Percentiles rank a stretch among this genome's conserved stretches.
Conservation (phyloP, 345 rosid genomes). For the Citrus cavaleriei region DNA sequence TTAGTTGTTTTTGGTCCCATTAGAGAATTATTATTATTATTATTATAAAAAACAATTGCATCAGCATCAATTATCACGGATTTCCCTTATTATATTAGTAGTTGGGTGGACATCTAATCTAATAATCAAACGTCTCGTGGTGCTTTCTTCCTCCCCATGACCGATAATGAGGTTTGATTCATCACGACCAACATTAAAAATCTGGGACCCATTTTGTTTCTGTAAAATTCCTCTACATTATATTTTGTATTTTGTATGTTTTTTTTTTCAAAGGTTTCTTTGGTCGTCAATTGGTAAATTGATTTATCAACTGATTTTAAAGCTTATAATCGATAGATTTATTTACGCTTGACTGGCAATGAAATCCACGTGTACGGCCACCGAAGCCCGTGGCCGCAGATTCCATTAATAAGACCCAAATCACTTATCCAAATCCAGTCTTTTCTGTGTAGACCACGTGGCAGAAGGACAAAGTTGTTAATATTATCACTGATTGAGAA, state of each 20-base stretch:
- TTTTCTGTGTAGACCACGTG: constrained; percentile 20
- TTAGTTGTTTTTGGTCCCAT: too few relatives aligned
- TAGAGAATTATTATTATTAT: too few relatives aligned
- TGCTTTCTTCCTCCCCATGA: not conserved
- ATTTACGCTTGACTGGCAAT: not conserved
- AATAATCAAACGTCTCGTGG: too few relatives aligned
- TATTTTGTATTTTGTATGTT: not conserved
- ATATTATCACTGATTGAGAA: not conserved
- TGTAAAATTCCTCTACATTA: not conserved
- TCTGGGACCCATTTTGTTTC: not conserved
- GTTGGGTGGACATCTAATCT: not conserved
- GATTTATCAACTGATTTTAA: too few relatives aligned
- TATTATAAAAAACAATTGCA: too few relatives aligned
- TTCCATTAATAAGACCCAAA: not conserved
- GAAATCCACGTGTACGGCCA: constrained; percentile 23
- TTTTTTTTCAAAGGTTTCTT: too few relatives aligned
- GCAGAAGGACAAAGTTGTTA: constrained; percentile 7
- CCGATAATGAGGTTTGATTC: not conserved
- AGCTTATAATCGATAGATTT: not conserved
- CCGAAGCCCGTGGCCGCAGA: constrained; percentile 1
- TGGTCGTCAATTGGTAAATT: not conserved
- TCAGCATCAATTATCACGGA: too few relatives aligned
- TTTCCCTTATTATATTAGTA: too few relatives aligned
- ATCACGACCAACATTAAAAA: not conserved
- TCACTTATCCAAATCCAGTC: not conserved